Evolutionary conservation across 345 rosid species (phyloP), one percentile per base, ranked within the genome.

Genomic region (Brassica nigra): DNA sequence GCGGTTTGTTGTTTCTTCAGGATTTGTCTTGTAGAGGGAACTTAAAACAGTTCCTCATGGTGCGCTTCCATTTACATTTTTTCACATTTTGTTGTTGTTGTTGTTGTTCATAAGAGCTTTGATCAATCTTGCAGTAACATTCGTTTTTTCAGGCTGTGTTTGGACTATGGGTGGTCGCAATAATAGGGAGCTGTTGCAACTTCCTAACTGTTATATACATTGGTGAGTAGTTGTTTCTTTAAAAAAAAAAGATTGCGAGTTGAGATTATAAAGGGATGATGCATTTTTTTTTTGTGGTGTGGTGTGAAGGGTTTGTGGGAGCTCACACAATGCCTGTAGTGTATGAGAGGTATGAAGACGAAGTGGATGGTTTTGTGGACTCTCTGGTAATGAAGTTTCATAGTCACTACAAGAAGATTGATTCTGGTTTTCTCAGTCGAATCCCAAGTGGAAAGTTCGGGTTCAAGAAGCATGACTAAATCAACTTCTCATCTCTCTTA

Each of bases 161-260:
- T 63, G 85, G 97, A 85, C 84, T 96, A 76, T 92, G 90, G 93
- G 78, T 37, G 75, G 89, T 89, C 54, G 97, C 98, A 63, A 81
- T 96, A 28, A 80, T 93, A 14, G 97, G 99, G 70, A 93, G 94
- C 89, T 96, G 97, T 87, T 96, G 92, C 89, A 93, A 90, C 77
- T 91, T 96, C 76, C 84, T 96, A 55, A 93, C 98, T 18, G 97
- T 93, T 80, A 11, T 93, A 12, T 96, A 93, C 68, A 80, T 91
- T 72, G 97, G 99, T 96, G 73, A 89, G 94, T 68, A 34, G 18
- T 49, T 14, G 7, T 4, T 49, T 3, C 9, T 20, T 54, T 61
- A 15, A 1, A 5, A 11, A 1, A 5, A 11, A 18, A 18, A 18
- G 61, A 28, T 68, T 68, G 3, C 20, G 18, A 55, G 11, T n/a